Base-by-base conservation (phyloP, 306 rosid species). In the Carpinus fangiana region DNA sequence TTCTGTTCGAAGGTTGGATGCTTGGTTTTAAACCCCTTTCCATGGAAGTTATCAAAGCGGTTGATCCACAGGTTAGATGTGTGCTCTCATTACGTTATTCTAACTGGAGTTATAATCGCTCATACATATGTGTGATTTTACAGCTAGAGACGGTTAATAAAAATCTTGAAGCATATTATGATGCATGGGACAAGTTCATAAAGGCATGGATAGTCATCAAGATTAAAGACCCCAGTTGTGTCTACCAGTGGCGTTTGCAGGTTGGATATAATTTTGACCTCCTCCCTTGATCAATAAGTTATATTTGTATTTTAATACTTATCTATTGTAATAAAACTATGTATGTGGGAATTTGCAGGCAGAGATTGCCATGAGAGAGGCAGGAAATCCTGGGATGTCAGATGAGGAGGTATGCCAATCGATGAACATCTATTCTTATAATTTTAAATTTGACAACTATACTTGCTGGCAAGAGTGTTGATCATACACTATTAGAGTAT, bases 1-100 rank as follows among this genome's bases (percentile, higher is more conserved):
- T 95, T 86, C 78, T 95, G 76, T 90, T 93, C 56, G 99, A 95
- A 88, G 99, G 98, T 62, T 95, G 97, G 99, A 95, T 93, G 98
- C 98, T 95, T 75, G 99, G 99, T 64, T 95, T 93, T 90, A 90
- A 85, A 82, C 94, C 98, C 31, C 76, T 87, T 84, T 94, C 97
- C 2, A 52, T 73, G 50, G 97, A 95, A 79, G 84, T 62, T 59
- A 97, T 93, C 56, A 89, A 82, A 81, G 86, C 73, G 0, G 88
- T 93, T 78, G 92, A 96, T 90, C 94, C 97, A 61, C 97, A 92
- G 93, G 98, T 95, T 76, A 82, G 88, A 72, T 79, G 26, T 48
- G 7, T 18, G 51, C 21, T 16, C 31, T 31, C 8, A 21, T 26
- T 38, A 60, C n/a, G 43, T 76, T 73, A 57, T 75, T 72, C 20